Percentiles rank a stretch among this genome's conserved stretches.
These are phyloP conservation scores for Saccharomycopsis selenospora DNA, from an alignment of 805 yeast species.

Conservation along the genomic window DNA sequence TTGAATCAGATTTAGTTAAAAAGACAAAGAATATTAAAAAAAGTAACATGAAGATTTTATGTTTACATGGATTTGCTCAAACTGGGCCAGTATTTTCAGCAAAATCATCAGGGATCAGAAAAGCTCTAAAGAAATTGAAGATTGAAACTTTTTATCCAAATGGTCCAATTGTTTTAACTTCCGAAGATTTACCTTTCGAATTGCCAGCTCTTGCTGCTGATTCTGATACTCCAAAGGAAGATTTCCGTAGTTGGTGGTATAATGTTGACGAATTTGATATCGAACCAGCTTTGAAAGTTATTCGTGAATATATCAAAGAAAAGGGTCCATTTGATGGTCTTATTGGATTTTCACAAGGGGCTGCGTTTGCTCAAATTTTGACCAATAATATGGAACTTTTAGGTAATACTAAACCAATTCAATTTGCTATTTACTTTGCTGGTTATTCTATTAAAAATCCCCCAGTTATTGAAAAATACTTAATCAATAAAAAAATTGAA, in stretches of 20 bases:
- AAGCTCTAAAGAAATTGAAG: slow-evolving; percentile 53
- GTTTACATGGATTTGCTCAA: slow-evolving; percentile 88
- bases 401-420: slow-evolving; percentile 42
- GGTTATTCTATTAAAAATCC: slow-evolving; percentile 47
- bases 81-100: slow-evolving; percentile 76
- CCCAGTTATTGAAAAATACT: slow-evolving; percentile 29
- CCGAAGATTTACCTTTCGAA: slow-evolving; percentile 69
- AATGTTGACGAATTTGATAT: slow-evolving; percentile 35
- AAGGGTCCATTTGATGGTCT: slow-evolving; percentile 85
- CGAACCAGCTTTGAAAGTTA: slow-evolving; percentile 37
- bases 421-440: slow-evolving; percentile 70
- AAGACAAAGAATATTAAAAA: too few species aligned
- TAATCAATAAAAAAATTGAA: slow-evolving; percentile 27
- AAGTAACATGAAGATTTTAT: slow-evolving; percentile 50
- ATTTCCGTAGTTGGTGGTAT: slow-evolving; percentile 71
- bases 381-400: slow-evolving; percentile 52
- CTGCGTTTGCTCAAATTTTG: slow-evolving; percentile 72
- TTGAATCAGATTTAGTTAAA: too few species aligned
- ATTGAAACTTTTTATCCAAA: slow-evolving; percentile 70
- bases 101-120: slow-evolving; percentile 84
- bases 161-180: slow-evolving; percentile 62
- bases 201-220: slow-evolving; percentile 30
- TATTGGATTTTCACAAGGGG: slow-evolving; percentile 92
- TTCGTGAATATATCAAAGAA: slow-evolving; percentile 43
- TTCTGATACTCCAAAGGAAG: slow-evolving; percentile 41